Base-by-base conservation (phyloP, 1,284 basidiomycete species). In the Rhodotorula sp. region DNA sequence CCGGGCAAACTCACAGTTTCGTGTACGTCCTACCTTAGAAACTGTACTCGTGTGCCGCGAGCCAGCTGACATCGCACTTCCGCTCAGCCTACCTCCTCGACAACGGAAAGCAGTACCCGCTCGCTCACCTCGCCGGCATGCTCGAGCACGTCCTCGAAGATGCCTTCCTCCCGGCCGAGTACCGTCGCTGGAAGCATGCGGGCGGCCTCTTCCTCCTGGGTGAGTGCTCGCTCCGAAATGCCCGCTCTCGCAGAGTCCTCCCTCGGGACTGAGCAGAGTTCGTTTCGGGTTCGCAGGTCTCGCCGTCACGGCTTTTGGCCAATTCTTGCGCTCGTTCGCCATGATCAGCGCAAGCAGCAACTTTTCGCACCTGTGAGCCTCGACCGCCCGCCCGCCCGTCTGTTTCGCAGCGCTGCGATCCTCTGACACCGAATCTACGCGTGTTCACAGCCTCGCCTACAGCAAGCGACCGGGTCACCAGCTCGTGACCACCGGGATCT, bases 311-410 rank as follows among this genome's bases (percentile, higher is more conserved):
- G 57, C 91, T 3, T 65, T 85, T 12, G 93, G 93, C 2, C 97
- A 99, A 83, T 75, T 83, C 1, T 80, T 97, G 68, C 87, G 97
- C 62, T 93, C 93, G 5, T 80, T 87, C 29, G 95, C 97, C 23
- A 99, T 99, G 97, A 90, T 98, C 65, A 92, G 97, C 77, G 96
- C 97, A 1, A 87, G 90, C 29, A 89, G 88, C 65, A 97, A 92
- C 81, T 99, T 99, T 83, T 93, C 92, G 29, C 97, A 99, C 84
- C 80, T 88, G 75, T 76, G 23, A 43, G 75, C 52, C 29, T 29
- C 29, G 29, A 29, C 29, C 29, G 29, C 29, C 29, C 29, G 29
- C 2, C 29, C 29, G 29, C 29, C 29, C 29, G 29, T 29, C 29
- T 29, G 29, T 29, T 29, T 29, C 29, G 29, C 29, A 29, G 29